Evolutionary conservation across 148 eudicot species (phyloP).

Genomic region (Spergularia marina): DNA sequence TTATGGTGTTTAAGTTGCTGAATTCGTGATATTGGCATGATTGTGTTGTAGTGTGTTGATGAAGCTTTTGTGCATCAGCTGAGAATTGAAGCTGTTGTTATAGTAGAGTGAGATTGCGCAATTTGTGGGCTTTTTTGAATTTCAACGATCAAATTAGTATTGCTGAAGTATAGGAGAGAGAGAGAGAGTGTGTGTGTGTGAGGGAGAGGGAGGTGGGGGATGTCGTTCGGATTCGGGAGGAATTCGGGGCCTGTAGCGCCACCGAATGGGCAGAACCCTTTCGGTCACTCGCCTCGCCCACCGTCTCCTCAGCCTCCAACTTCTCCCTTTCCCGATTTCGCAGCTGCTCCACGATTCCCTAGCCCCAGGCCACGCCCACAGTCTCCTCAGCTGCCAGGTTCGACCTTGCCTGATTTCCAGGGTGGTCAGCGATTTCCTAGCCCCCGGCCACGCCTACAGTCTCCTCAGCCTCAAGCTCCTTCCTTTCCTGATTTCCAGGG

Average conservation of each 20-base stretch:
- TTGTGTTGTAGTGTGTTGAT: neutral
- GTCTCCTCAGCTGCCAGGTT: too few relatives aligned
- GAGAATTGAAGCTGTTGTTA: conserved; percentile 1
- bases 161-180: neutral
- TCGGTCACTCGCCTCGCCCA: conserved; percentile 28
- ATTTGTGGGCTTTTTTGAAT: neutral
- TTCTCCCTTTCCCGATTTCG: conserved; percentile 12
- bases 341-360: conserved; percentile 17
- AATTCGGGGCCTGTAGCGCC: conserved; percentile 31
- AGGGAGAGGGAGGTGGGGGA: neutral
- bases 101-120: neutral
- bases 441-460: too few relatives aligned
- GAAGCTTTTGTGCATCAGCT: neutral
- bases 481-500: too few relatives aligned
- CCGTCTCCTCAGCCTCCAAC: conserved; percentile 10
- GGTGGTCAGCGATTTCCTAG: too few relatives aligned
- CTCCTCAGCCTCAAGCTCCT: too few relatives aligned
- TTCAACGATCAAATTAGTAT: neutral
- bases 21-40: neutral
- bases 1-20: neutral
- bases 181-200: neutral
- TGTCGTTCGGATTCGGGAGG: conserved; percentile 38
- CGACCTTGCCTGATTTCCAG: too few relatives aligned
- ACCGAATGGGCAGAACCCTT: conserved; percentile 20
- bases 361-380: conserved; percentile 16